A percentile compares a stretch with the other conserved stretches of the same genome.
These are phyloP conservation scores for Candolleomyces eurysporus DNA, from an alignment of 768 basidiomycete species.

Conservation along the genomic window DNA sequence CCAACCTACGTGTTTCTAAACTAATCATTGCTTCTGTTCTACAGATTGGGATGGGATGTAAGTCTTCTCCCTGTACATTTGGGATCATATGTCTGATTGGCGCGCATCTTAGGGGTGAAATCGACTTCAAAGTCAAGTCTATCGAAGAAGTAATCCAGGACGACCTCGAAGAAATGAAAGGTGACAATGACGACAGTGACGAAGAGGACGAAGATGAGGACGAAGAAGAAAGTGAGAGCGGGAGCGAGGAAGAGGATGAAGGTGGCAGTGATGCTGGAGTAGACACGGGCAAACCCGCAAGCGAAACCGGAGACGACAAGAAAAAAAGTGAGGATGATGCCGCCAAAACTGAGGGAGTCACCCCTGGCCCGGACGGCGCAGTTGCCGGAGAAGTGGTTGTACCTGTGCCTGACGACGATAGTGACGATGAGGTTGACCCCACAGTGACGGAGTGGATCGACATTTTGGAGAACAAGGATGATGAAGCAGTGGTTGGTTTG, in stretches of 20 bases:
- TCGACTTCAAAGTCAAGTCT: background rate
- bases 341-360: background rate
- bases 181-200: background rate
- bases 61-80: background rate
- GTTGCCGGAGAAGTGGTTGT: background rate
- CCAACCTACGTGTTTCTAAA: background rate
- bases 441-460: background rate
- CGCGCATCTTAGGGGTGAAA: background rate
- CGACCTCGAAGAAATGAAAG: background rate
- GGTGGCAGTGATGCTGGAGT: background rate
- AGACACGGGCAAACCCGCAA: background rate
- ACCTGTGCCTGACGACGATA: background rate
- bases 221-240: background rate
- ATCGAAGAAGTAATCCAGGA: background rate
- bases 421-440: background rate
- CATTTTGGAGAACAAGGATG: background rate
- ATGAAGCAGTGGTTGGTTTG: conserved; percentile 3
- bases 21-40: background rate
- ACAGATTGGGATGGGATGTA: background rate
- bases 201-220: background rate
- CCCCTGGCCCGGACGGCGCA: background rate
- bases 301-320: background rate
- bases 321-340: background rate
- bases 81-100: background rate
- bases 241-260: no score